Conservation (phyloP, 2,329 filamentous ascomycete genomes). For the Stachybotrys echinatus region DNA sequence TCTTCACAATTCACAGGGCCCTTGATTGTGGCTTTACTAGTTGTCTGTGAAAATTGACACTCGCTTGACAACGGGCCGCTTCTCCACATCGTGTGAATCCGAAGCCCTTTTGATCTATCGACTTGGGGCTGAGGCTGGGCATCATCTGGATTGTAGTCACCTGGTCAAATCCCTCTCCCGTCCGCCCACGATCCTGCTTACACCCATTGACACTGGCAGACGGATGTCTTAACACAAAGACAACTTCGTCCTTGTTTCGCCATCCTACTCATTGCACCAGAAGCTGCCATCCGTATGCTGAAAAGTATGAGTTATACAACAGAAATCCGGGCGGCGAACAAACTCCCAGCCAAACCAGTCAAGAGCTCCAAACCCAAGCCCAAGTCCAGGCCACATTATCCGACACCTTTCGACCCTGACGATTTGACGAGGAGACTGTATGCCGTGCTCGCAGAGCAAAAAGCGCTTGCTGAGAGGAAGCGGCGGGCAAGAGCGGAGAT, state of each 20-base stretch:
- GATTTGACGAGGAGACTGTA: conserved; percentile 49
- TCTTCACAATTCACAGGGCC: not conserved
- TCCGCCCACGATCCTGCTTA: too few relatives aligned
- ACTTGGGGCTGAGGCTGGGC: too few relatives aligned
- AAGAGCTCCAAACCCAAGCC: not conserved
- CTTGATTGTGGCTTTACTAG: not conserved
- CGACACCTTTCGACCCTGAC: conserved; percentile 43
- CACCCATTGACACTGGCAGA: too few relatives aligned
- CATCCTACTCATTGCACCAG: too few relatives aligned
- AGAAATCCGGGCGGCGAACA: not conserved
- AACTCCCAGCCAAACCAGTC: not conserved
- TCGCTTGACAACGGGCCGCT: not conserved
- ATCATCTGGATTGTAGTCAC: too few relatives aligned
- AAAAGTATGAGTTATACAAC: not conserved
- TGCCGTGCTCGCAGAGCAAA: conserved; percentile 45
- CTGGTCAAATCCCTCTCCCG: too few relatives aligned
- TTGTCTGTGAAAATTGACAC: not conserved
- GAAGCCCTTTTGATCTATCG: too few relatives aligned
- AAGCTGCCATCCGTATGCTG: not conserved
- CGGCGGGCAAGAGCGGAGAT: conserved; percentile 20
- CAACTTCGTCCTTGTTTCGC: too few relatives aligned
- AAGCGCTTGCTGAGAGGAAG: conserved; percentile 30
- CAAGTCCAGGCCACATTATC: conserved; percentile 10
- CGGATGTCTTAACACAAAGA: too few relatives aligned
- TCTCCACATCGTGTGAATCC: not conserved